Evolutionary conservation across 108 stramenopile genomes (phyloP), one percentile per base, ranked within the genome.

Genomic region (Skeletonema tropicum): DNA sequence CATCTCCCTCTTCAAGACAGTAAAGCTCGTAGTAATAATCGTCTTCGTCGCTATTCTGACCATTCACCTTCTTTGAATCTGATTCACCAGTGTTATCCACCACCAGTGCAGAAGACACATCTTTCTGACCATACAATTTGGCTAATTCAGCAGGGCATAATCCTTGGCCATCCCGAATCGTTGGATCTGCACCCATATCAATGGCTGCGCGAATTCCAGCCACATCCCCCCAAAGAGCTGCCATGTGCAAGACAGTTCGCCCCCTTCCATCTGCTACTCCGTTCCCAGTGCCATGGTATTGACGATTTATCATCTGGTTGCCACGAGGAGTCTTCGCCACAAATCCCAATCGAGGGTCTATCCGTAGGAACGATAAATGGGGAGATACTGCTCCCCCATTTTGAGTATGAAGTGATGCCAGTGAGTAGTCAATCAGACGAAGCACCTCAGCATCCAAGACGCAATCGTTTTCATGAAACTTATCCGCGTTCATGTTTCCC

Each of bases 21-120:
- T 78, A 83, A 15, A 83, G 55, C 38, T 83, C 82, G 42, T 79
- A 83, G 39, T 75, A 79, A 35, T 70, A 79, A 11, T 83, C 82
- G 14, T 29, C 82, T 12, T 60, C 74, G 3, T 61, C 67, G 12
- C 33, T 21, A 2, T 12, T 61, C 14, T 73, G 46, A 3, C 2
- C 31, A 32, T 11, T n/a, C 5, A 35, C 67, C 55, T 41, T 46
- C 39, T 29, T 68, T 29, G 61, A 38, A 64, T 39, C 11, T 11
- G 21, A 11, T 26, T 42, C 13, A 10, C 33, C 33, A 19, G 61
- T 65, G 0, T 41, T 64, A 36, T 73, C 57, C 19, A 64, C 2
- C 19, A 55, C 17, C 38, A 79, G 52, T 3, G 30, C 62, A 10
- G 61, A 46, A 26, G 63, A 13, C 15, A 66, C 73, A 32, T 64